Evolutionary conservation across 495 filamentous ascomycete genomes (phyloP).

Genomic region (Aspergillus funiculosus): DNA sequence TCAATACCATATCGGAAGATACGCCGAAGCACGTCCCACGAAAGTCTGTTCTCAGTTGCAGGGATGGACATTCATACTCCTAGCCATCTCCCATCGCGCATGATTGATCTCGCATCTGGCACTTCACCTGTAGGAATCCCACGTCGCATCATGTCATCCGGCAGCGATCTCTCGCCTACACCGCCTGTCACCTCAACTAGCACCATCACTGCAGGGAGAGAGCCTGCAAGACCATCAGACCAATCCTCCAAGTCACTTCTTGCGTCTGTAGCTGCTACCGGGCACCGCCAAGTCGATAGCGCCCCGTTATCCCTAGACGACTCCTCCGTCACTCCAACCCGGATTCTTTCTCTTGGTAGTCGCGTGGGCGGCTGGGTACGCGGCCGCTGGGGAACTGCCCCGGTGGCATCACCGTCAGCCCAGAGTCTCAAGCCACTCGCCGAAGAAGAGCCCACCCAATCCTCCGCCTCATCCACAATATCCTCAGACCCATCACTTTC

Average conservation of each 20-base stretch:
- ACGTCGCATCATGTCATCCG: slow-evolving; percentile 34
- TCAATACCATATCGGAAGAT: slow-evolving; percentile 23
- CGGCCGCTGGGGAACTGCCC: slow-evolving; percentile 48
- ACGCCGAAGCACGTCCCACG: slow-evolving; percentile 43
- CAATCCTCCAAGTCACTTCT: slow-evolving; percentile 34
- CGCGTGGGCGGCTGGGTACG: slow-evolving; percentile 53
- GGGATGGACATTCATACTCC: slow-evolving; percentile 49
- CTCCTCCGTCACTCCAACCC: slow-evolving; percentile 20
- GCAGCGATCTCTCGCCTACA: slow-evolving; percentile 32
- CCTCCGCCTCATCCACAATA: slow-evolving; percentile 12
- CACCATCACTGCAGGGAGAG: slow-evolving; percentile 37
- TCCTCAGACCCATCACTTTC: slow-evolving; percentile 7
- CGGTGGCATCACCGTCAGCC: slow-evolving; percentile 22
- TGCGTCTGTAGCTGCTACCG: slow-evolving; percentile 35
- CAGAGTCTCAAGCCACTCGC: slow-evolving; percentile 15
- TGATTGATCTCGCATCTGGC: slow-evolving; percentile 28
- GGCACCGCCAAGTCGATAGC: slow-evolving; percentile 12
- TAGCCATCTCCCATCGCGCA: slow-evolving; percentile 31
- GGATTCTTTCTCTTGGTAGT: slow-evolving; percentile 35
- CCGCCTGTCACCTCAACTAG: slow-evolving; percentile 42
- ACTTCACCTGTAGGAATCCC: slow-evolving; percentile 26
- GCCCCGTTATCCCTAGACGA: slow-evolving; percentile 16
- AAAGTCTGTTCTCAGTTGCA: slow-evolving; percentile 47
- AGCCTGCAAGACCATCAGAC: slow-evolving; percentile 16
- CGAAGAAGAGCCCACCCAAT: slow-evolving; percentile 14